Percentiles rank a stretch among this genome's conserved stretches.
These are phyloP conservation scores for Viola pubescens DNA, from an alignment of 441 rosid species.

Conservation along the genomic window DNA sequence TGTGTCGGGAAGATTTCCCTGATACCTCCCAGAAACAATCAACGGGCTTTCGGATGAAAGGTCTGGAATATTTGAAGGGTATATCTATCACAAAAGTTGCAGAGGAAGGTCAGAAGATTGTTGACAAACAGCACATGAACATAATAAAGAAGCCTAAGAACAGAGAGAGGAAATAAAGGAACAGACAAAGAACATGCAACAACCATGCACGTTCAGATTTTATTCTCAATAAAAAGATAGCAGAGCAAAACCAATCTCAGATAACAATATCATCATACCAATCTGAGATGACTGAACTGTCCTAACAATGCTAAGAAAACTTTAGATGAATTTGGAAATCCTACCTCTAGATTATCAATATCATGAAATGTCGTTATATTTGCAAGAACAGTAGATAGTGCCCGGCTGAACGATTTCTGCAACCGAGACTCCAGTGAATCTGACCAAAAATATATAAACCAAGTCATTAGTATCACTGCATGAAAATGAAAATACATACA, in stretches of 20 bases:
- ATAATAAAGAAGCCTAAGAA: neutral
- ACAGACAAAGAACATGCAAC: too few species aligned
- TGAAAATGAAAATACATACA: neutral
- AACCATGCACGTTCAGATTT: too few species aligned
- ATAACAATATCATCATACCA: neutral
- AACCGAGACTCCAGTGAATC: conserved; percentile 56
- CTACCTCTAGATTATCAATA: conserved; percentile 76
- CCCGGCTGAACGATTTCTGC: conserved; percentile 45
- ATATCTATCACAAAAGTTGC: conserved; percentile 36
- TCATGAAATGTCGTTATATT: conserved; percentile 44
- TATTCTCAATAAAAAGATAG: too few species aligned
- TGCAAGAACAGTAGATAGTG: conserved; percentile 50
- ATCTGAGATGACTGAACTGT: neutral
- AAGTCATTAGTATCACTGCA: conserved; percentile 4
- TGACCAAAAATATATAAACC: conserved; percentile 23
- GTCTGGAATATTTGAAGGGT: conserved; percentile 64
- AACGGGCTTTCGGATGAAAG: conserved; percentile 57
- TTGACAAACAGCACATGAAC: neutral
- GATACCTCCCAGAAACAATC: conserved; percentile 62
- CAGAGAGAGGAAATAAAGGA: neutral
- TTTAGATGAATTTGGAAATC: conserved; percentile 8
- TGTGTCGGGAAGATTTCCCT: conserved; percentile 58
- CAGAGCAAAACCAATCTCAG: neutral
- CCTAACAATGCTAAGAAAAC: conserved; percentile 7
- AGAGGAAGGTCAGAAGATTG: conserved; percentile 10